Evolutionary conservation across 768 basidiomycete genomes (phyloP).

Genomic region (Lentinus brumalis): DNA sequence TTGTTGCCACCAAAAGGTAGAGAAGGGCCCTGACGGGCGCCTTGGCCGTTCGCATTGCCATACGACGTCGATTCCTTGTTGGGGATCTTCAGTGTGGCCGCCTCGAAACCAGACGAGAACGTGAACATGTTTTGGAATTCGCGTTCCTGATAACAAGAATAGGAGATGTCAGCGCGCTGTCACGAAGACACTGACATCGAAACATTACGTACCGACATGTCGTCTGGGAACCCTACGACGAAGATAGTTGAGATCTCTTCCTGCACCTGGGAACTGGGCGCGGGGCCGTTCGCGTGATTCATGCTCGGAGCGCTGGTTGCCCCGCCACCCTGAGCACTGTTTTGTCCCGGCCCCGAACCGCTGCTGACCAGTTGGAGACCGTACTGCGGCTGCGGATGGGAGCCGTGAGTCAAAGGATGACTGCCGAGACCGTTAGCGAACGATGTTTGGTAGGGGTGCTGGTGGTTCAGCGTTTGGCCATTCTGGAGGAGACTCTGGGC

Average conservation of each 20-base stretch:
- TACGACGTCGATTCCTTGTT: conserved; percentile 87
- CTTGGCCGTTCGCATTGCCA: conserved; percentile 37
- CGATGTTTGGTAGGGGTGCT: conserved; percentile 35
- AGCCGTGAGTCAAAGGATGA: conserved; percentile 34
- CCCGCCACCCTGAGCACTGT: conserved; percentile 17
- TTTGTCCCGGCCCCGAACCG: conserved; percentile 32
- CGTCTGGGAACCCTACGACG: conserved; percentile 98
- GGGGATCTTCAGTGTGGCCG: conserved; percentile 96
- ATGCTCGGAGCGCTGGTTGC: conserved; percentile 18
- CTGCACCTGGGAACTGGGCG: conserved; percentile 33
- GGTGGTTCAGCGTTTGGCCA: conserved; percentile 36
- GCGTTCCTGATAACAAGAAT: conserved; percentile 68
- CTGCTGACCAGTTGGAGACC: conserved; percentile 63
- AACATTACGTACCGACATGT: conserved; percentile 75
- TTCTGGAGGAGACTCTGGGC: conserved; percentile 19
- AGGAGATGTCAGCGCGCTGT: conserved; percentile 14
- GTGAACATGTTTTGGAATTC: conserved; percentile 99
- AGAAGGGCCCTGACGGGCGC: conserved; percentile 20
- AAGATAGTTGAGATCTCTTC: conserved; percentile 98
- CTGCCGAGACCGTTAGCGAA: conserved; percentile 39
- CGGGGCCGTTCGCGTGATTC: conserved; percentile 33
- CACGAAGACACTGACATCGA: conserved; percentile 18
- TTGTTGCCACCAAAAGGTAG: conserved; percentile 52
- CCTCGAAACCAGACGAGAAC: conserved; percentile 94
- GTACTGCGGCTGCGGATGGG: conserved; percentile 69